Conservation (phyloP, 345 rosid genomes). For the Anacardium occidentale region DNA sequence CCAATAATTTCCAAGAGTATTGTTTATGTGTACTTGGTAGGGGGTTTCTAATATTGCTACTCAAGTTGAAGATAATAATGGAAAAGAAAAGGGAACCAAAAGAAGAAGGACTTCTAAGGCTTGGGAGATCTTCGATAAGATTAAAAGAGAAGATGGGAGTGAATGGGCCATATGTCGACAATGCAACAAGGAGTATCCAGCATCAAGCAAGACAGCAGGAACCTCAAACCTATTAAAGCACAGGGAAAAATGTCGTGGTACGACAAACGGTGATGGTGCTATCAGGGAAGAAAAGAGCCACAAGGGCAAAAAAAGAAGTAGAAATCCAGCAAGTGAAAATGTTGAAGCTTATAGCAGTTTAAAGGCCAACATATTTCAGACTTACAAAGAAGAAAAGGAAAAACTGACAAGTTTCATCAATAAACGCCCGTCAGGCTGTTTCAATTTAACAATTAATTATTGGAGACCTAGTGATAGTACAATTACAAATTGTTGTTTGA, state of each 20-base stretch:
- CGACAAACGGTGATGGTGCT: background rate
- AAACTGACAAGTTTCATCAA: background rate
- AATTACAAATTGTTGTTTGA: constrained; percentile 2
- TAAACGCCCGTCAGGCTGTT: background rate
- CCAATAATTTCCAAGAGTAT: too few relatives aligned
- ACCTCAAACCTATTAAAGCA: background rate
- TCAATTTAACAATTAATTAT: background rate
- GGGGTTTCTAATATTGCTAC: too few relatives aligned
- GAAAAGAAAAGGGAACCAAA: background rate
- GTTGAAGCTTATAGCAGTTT: background rate
- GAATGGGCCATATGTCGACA: background rate
- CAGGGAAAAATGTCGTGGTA: background rate
- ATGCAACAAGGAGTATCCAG: background rate
- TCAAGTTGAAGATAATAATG: too few relatives aligned
- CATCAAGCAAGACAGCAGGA: too few relatives aligned
- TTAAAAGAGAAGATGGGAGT: background rate
- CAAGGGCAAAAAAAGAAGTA: background rate
- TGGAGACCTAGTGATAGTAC: background rate
- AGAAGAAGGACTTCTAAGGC: background rate
- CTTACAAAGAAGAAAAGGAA: background rate
- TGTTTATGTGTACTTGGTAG: too few relatives aligned
- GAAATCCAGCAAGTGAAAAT: background rate
- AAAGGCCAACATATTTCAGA: background rate
- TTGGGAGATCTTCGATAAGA: background rate
- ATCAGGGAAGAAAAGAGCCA: background rate